Evolutionary conservation across 306 rosid genomes (phyloP).

Genomic region (Cucurbita ficifolia): DNA sequence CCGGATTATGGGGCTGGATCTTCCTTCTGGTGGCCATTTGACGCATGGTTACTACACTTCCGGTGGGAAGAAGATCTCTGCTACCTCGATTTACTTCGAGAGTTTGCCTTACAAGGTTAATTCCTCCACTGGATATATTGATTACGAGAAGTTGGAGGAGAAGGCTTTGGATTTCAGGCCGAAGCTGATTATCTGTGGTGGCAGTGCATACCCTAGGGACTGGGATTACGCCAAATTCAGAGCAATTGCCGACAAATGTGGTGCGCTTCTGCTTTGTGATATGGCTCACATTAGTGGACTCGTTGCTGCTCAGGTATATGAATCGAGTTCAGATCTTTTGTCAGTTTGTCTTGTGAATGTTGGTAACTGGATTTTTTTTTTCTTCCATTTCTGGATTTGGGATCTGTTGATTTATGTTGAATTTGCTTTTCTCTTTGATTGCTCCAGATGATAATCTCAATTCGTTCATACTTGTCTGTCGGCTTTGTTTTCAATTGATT

Average conservation of each 20-base stretch:
- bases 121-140: conserved; percentile 41
- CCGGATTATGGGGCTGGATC: conserved; percentile 86
- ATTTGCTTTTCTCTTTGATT: neutral
- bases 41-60: conserved; percentile 87
- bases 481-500: neutral
- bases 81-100: conserved; percentile 90
- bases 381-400: neutral
- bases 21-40: conserved; percentile 80
- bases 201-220: conserved; percentile 86
- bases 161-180: conserved; percentile 94
- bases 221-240: conserved; percentile 67
- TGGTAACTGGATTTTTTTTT: neutral
- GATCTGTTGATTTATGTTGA: neutral
- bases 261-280: conserved; percentile 73
- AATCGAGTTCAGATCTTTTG: neutral
- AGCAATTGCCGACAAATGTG: conserved; percentile 65
- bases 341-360: neutral
- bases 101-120: conserved; percentile 83
- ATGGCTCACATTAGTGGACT: conserved; percentile 98
- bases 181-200: conserved; percentile 69
- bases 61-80: conserved; percentile 92
- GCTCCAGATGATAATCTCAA: neutral
- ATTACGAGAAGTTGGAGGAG: conserved; percentile 76
- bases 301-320: conserved; percentile 76
- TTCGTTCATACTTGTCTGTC: neutral